A percentile compares a stretch with the other conserved stretches of the same genome.
Evolutionary conservation across 148 eudicot species (phyloP).

Genomic region (Arbutus unedo): DNA sequence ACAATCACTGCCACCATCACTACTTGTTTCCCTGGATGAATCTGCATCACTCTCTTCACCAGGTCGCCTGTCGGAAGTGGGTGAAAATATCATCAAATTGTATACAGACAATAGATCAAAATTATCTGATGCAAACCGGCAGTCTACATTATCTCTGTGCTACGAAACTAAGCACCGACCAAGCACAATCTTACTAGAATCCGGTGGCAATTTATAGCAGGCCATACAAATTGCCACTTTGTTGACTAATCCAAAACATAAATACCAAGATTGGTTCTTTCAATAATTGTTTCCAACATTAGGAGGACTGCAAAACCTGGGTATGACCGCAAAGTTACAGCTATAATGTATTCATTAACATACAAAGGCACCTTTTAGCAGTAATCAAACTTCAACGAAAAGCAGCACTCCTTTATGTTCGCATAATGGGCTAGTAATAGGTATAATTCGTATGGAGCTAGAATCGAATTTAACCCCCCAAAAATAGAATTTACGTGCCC

Average conservation of each 20-base stretch:
- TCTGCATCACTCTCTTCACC: slow-evolving; percentile 83
- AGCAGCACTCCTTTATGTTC: too few relatives aligned
- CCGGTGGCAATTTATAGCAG: not conserved
- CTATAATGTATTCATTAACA: too few relatives aligned
- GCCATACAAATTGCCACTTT: too few relatives aligned
- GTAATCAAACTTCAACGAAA: too few relatives aligned
- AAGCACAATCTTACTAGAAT: not conserved
- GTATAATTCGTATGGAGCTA: too few relatives aligned
- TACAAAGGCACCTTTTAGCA: too few relatives aligned
- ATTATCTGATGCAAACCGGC: not conserved
- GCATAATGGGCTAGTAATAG: not conserved
- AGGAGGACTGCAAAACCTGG: not conserved
- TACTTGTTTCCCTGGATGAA: slow-evolving; percentile 69
- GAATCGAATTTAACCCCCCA: too few relatives aligned
- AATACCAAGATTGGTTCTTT: not conserved
- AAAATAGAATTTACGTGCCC: not conserved
- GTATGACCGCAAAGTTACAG: not conserved
- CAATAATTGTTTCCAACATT: not conserved
- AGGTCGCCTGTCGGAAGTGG: slow-evolving; percentile 48
- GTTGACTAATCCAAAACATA: too few relatives aligned
- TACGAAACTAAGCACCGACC: not conserved
- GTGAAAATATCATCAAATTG: not conserved
- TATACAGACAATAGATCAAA: not conserved
- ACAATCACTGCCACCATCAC: slow-evolving; percentile 63
- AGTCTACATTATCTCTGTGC: not conserved